Evolutionary conservation across 1,139 yeast genomes (phyloP).

Genomic region (Kazachstania sp.): DNA sequence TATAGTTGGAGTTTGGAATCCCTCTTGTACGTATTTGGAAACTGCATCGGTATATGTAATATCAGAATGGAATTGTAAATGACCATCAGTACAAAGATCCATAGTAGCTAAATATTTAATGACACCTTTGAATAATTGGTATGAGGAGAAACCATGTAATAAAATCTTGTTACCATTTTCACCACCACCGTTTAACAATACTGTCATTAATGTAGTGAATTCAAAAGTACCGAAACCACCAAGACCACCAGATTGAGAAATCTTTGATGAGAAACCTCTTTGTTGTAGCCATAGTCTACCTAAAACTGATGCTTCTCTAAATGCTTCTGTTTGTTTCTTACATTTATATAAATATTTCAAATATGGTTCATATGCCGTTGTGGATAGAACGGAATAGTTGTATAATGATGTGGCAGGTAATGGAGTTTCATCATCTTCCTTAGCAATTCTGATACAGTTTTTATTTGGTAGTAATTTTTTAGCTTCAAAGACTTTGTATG

Average conservation of each 20-base stretch:
- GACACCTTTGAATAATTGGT: conserved; percentile 85
- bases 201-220: conserved; percentile 72
- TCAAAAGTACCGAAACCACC: conserved; percentile 94
- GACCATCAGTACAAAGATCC: conserved; percentile 55
- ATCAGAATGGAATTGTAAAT: conserved; percentile 53
- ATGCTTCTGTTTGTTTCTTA: conserved; percentile 71
- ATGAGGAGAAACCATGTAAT: conserved; percentile 81
- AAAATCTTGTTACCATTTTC: conserved; percentile 63
- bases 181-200: conserved; percentile 81
- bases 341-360: conserved; percentile 68
- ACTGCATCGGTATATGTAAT: conserved; percentile 37
- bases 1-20: conserved; percentile 64
- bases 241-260: conserved; percentile 38
- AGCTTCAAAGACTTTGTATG: conserved; percentile 59
- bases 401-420: conserved; percentile 59
- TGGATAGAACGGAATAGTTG: conserved; percentile 69
- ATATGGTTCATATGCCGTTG: conserved; percentile 59
- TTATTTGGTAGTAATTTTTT: conserved; percentile 72
- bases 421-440: conserved; percentile 42
- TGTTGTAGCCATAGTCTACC: conserved; percentile 89
- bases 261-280: conserved; percentile 62
- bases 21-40: conserved; percentile 46
- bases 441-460: conserved; percentile 67
- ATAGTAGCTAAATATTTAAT: conserved; percentile 72
- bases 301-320: conserved; percentile 79